Evolutionary conservation across 208 protist genomes (phyloP), one percentile per base, ranked within the genome.

Genomic region (Strigomonas culicis): DNA sequence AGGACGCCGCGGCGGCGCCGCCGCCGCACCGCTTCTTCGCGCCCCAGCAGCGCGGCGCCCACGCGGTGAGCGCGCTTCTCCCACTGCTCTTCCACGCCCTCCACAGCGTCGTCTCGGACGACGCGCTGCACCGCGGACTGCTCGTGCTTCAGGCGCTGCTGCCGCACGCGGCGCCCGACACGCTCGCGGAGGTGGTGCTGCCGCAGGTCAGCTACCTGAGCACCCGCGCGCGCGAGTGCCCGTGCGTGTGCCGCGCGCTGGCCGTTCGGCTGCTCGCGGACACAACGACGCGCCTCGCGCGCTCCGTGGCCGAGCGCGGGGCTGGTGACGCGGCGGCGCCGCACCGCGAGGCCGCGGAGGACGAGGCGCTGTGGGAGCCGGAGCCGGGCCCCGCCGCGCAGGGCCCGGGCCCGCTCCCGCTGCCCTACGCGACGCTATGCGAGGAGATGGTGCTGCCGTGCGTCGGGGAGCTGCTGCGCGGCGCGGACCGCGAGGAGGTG

Each of bases 81-180:
- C 86, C 86, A 2, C 59, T 84, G 19, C 46, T 88, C 25, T 61
- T 86, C 3, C 77, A 86, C 49, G 80, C 86, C 0, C 30, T 80
- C 24, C 69, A 77, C 24, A 59, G 60, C 51, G 53, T 68, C 25
- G 46, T 63, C 7, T 73, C 58, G 25, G 71, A 81, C 52, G 82
- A 90, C 30, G 73, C 74, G 22, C 72, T 63, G n/a, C 80, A 73
- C 52, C 77, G 73, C 24, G 78, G 76, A 2, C 8, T 90, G 24
- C 63, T 67, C 25, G 70, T 75, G 30, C 36, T 92, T 57, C 59
- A 71, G 34, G 72, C 66, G 46, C 72, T 75, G 21, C 15, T 77
- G 4, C 68, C 63, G 0, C 50, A 78, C 50, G 79, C 73, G 55
- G 25, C 56, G 27, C 57, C 82, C 19, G 43, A 57, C 41, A 46